phyloP scores from a whole-genome alignment of 1,284 basidiomycete species.

The Ceratobasidium papillatum region DNA sequence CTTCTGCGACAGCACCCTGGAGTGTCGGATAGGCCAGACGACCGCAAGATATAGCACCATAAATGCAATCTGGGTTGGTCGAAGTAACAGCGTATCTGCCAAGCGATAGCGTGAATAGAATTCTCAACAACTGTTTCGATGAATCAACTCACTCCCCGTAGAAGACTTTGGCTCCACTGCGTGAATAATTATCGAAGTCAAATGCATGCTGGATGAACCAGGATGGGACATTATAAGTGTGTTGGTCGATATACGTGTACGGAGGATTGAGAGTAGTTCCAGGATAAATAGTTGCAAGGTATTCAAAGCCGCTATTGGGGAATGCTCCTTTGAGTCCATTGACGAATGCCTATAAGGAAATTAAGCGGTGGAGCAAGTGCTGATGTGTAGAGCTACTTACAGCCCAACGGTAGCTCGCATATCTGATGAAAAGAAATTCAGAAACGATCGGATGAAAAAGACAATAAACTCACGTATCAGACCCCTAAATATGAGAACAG shows the following conservation, averaged over 20 bases:
- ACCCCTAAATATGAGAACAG: slow-evolving; percentile 45
- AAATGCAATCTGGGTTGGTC: slow-evolving; percentile 49
- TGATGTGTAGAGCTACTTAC: background rate
- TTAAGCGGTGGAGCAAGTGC: background rate
- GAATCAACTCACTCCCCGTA: slow-evolving; percentile 28
- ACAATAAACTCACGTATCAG: slow-evolving; percentile 7
- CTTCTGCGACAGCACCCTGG: slow-evolving; percentile 54
- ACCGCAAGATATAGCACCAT: slow-evolving; percentile 47
- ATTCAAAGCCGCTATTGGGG: slow-evolving; percentile 59
- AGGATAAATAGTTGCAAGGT: slow-evolving; percentile 54
- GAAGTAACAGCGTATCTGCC: slow-evolving; percentile 48
- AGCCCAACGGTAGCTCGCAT: slow-evolving; percentile 62
- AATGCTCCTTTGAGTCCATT: slow-evolving; percentile 64
- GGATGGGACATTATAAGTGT: slow-evolving; percentile 53
- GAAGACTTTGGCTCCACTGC: slow-evolving; percentile 54
- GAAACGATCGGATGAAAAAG: background rate
- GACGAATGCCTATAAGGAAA: slow-evolving; percentile 54
- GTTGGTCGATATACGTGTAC: slow-evolving; percentile 49
- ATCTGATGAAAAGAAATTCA: slow-evolving; percentile 46
- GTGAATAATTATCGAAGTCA: slow-evolving; percentile 55
- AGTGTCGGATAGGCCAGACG: slow-evolving; percentile 54
- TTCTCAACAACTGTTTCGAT: background rate
- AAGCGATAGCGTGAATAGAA: background rate
- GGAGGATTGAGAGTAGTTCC: slow-evolving; percentile 51
- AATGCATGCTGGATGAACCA: slow-evolving; percentile 51